Percentiles rank a stretch among this genome's conserved stretches.
Evolutionary conservation across 1,284 basidiomycete genomes (phyloP).

Genomic region (Sporisorium sorghi): DNA sequence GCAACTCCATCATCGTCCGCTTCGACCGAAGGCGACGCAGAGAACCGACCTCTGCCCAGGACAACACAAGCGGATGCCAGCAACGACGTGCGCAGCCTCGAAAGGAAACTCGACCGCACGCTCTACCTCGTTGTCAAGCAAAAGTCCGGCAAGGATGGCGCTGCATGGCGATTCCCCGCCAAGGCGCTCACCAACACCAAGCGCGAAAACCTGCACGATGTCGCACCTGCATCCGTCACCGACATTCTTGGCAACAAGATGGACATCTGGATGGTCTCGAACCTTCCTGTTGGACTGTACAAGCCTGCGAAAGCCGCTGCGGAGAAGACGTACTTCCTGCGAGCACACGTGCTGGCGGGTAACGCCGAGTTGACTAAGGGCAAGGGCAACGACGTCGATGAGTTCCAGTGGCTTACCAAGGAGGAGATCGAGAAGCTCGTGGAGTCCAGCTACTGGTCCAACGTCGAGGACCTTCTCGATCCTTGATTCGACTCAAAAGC

Average conservation of each 20-base stretch:
- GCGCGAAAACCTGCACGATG: constrained; percentile 47
- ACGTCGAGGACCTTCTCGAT: constrained; percentile 79
- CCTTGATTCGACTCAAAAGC: constrained; percentile 27
- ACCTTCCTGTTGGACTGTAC: constrained; percentile 61
- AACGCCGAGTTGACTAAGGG: constrained; percentile 33
- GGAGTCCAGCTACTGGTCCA: constrained; percentile 77
- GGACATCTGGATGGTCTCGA: constrained; percentile 66
- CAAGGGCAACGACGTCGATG: constrained; percentile 72
- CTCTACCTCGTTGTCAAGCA: constrained; percentile 82
- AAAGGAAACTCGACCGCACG: constrained; percentile 84
- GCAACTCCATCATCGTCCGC: background rate
- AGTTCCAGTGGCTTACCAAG: constrained; percentile 90
- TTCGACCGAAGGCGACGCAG: constrained; percentile 70
- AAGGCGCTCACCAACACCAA: constrained; percentile 35
- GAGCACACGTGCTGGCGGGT: constrained; percentile 61
- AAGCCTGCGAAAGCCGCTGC: constrained; percentile 10
- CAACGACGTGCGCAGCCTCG: constrained; percentile 78
- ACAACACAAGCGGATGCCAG: constrained; percentile 75
- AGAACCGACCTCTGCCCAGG: constrained; percentile 59
- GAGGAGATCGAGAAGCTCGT: constrained; percentile 78
- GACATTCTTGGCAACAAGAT: constrained; percentile 55
- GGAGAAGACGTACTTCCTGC: constrained; percentile 61
- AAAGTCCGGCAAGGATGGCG: constrained; percentile 21
- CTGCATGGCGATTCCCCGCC: constrained; percentile 52
- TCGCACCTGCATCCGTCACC: constrained; percentile 51